phyloP scores from a whole-genome alignment of 306 rosid species.

The Glycyrrhiza uralensis region DNA sequence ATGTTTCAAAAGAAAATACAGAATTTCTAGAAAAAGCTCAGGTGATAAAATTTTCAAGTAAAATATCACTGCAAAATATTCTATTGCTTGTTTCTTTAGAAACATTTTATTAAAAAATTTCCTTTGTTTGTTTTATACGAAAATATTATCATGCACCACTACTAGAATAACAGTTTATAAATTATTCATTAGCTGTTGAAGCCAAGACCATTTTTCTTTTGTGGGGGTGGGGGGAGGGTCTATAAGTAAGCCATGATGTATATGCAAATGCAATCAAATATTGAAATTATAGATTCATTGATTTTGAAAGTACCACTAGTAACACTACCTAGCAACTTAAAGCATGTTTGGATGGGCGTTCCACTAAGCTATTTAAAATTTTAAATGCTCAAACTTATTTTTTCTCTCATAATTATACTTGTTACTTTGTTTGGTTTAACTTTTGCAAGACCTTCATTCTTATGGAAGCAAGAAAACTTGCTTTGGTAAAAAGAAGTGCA shows the following conservation, averaged over 20 bases:
- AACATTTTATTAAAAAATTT: background rate
- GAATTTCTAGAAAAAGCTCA: background rate
- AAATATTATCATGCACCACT: background rate
- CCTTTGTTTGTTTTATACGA: background rate
- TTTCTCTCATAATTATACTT: too few species aligned
- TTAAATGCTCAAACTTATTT: background rate
- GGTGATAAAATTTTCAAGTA: background rate
- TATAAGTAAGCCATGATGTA: background rate
- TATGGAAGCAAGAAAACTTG: too few species aligned
- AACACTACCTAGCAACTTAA: background rate
- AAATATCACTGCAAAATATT: background rate
- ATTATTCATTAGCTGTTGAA: background rate
- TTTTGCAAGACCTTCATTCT: too few species aligned
- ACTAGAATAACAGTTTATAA: background rate
- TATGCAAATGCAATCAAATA: background rate
- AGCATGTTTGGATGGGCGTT: too few species aligned
- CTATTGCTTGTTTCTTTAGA: background rate
- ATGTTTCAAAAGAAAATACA: conserved; percentile 2
- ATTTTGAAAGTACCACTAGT: background rate
- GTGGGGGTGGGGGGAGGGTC: too few species aligned
- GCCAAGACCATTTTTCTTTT: background rate
- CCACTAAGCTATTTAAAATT: too few species aligned
- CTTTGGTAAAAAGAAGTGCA: background rate
- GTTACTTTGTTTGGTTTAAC: too few species aligned
- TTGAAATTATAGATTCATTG: background rate